Evolutionary conservation across 73 alveolate species (phyloP).

Genomic region (Uronychia setigera): DNA sequence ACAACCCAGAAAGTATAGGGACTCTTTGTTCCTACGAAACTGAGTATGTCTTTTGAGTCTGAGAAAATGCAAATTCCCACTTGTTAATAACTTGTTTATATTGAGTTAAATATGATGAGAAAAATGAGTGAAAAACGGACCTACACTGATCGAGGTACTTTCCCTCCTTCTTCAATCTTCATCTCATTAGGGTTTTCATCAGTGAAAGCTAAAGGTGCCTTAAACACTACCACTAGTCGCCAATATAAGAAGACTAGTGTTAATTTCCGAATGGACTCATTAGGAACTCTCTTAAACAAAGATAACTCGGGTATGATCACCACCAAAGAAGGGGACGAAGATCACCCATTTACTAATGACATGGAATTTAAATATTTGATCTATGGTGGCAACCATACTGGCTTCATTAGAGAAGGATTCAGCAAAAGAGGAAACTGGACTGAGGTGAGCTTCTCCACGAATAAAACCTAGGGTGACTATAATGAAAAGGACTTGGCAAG

Average conservation of each 20-base stretch:
- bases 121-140: too few species aligned
- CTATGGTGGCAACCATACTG: not conserved
- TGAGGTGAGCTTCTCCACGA: not conserved
- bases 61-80: constrained; percentile 43
- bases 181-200: too few species aligned
- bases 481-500: not conserved
- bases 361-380: not conserved
- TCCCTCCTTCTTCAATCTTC: too few species aligned
- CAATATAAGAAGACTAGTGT: too few species aligned
- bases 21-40: not conserved
- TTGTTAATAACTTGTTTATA: too few species aligned
- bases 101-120: too few species aligned
- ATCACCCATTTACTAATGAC: not conserved
- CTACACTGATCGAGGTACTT: too few species aligned
- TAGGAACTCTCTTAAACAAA: too few species aligned
- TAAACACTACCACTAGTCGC: too few species aligned
- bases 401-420: not conserved
- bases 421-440: not conserved
- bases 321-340: not conserved
- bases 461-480: not conserved
- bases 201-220: too few species aligned
- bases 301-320: not conserved
- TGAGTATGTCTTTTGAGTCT: constrained; percentile 10
- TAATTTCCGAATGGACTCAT: too few species aligned
- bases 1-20: constrained; percentile 53